Evolutionary conservation across 495 filamentous ascomycete genomes (phyloP).

Genomic region (Acidiella bohemica): DNA sequence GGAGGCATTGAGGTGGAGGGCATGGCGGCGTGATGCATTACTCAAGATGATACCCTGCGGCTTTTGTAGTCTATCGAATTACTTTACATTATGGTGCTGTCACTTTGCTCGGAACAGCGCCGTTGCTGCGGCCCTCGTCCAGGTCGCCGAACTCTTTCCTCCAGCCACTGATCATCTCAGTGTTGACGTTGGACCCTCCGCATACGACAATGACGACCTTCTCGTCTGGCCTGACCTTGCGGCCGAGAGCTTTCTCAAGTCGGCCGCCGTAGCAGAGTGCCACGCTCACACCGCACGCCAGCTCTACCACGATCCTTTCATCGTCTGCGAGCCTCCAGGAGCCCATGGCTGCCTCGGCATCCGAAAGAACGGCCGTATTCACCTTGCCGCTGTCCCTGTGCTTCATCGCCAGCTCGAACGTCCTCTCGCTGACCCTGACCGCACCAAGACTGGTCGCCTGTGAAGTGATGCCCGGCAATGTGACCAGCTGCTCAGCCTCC

Average conservation of each 20-base stretch:
- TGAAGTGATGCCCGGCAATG: constrained; percentile 61
- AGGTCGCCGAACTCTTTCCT: constrained; percentile 37
- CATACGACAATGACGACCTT: constrained; percentile 80
- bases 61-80: background rate
- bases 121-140: constrained; percentile 3
- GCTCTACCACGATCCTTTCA: constrained; percentile 65
- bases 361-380: constrained; percentile 54
- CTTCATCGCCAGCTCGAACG: constrained; percentile 47
- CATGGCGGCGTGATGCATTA: constrained; percentile 5
- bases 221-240: constrained; percentile 40
- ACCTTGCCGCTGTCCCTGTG: constrained; percentile 36
- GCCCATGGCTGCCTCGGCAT: constrained; percentile 67
- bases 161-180: constrained; percentile 53
- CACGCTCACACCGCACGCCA: constrained; percentile 58
- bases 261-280: constrained; percentile 45
- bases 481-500: constrained; percentile 36
- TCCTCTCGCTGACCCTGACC: constrained; percentile 52
- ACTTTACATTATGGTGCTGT: constrained; percentile 10
- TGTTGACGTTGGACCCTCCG: constrained; percentile 63
- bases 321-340: constrained; percentile 68
- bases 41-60: constrained; percentile 9
- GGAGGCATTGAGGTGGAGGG: background rate
- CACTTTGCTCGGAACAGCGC: constrained; percentile 19
- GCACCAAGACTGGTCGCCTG: constrained; percentile 72
- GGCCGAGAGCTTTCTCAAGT: constrained; percentile 47